Conservation (phyloP, 2,329 filamentous ascomycete genomes). For the Neonectria faginata region DNA sequence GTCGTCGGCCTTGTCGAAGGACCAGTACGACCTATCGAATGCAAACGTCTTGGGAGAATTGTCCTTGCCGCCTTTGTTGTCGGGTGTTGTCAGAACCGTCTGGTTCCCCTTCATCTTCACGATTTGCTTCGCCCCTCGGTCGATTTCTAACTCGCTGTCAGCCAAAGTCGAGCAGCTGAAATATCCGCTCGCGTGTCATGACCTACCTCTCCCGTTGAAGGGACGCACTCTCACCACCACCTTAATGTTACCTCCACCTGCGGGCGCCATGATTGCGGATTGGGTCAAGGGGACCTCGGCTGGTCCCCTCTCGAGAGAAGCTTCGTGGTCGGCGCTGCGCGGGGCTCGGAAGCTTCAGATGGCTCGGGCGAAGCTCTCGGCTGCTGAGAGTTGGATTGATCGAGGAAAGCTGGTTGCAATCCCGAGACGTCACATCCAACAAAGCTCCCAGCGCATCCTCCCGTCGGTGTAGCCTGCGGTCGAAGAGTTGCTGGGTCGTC, state of each 20-base stretch:
- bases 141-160: constrained; percentile 73
- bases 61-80: constrained; percentile 77
- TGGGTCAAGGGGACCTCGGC: constrained; percentile 50
- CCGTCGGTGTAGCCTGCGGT: constrained; percentile 28
- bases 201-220: constrained; percentile 91
- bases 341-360: constrained; percentile 34
- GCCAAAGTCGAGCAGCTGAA: constrained; percentile 17
- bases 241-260: constrained; percentile 97
- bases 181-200: constrained; percentile 6
- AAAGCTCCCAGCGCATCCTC: constrained; percentile 42
- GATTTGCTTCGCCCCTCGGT: constrained; percentile 93
- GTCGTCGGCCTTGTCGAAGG: constrained; percentile 83
- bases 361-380: constrained; percentile 22
- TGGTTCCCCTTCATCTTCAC: constrained; percentile 96
- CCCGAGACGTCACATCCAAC: constrained; percentile 37
- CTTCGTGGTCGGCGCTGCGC: constrained; percentile 46
- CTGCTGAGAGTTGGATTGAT: constrained; percentile 19
- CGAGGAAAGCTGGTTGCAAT: constrained; percentile 30
- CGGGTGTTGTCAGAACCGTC: constrained; percentile 83
- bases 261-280: constrained; percentile 55
- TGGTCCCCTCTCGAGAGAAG: constrained; percentile 49
- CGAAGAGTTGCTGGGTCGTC: constrained; percentile 31
- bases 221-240: constrained; percentile 97
- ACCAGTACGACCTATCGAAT: constrained; percentile 98
- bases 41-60: constrained; percentile 86